Conservation (phyloP, 2,329 filamentous ascomycete genomes). For the Colletotrichum cereale region DNA sequence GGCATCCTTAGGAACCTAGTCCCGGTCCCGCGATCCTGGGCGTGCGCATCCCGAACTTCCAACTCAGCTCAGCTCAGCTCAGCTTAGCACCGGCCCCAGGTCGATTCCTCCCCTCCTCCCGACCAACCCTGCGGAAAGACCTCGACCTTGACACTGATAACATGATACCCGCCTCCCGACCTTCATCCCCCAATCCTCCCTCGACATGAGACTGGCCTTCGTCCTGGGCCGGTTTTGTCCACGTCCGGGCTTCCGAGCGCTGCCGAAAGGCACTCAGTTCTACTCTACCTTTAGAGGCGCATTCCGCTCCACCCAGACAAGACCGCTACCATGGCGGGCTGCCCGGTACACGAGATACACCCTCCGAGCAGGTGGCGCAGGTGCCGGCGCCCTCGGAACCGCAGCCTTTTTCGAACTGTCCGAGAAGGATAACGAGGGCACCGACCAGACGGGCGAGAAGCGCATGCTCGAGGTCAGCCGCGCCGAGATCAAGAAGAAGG, state of each 20-base stretch:
- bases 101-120: background rate
- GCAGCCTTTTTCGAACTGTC: conserved; percentile 70
- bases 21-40: conserved; percentile 28
- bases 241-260: conserved; percentile 51
- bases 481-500: conserved; percentile 78
- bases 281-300: conserved; percentile 35
- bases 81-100: background rate
- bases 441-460: conserved; percentile 77
- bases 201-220: conserved; percentile 61
- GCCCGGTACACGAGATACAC: conserved; percentile 45
- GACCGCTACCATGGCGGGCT: conserved; percentile 45
- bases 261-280: conserved; percentile 41
- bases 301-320: conserved; percentile 37
- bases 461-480: conserved; percentile 89
- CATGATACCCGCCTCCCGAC: conserved; percentile 40
- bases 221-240: conserved; percentile 59
- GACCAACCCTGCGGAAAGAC: background rate
- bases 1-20: background rate
- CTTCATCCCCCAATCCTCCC: conserved; percentile 28
- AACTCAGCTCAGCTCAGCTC: background rate
- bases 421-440: conserved; percentile 63
- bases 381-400: conserved; percentile 61
- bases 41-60: conserved; percentile 12
- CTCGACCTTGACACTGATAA: conserved; percentile 26
- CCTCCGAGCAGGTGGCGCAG: conserved; percentile 56